A percentile compares a stretch with the other conserved stretches of the same genome.
Evolutionary conservation across 495 filamentous ascomycete genomes (phyloP).

Genomic region (Hypomontagnella monticulosa): DNA sequence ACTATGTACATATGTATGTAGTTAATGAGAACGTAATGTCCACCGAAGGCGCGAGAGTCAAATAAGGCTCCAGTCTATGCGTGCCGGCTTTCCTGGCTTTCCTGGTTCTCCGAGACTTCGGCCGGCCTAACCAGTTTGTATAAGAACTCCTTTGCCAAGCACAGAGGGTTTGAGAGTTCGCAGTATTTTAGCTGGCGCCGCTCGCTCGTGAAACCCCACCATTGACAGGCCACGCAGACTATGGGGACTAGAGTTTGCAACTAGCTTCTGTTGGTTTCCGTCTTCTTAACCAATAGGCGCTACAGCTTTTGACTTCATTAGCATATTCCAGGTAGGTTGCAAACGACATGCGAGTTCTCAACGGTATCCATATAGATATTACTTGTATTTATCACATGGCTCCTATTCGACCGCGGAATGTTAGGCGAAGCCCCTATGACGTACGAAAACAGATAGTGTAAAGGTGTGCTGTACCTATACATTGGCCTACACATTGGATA

Average conservation of each 20-base stretch:
- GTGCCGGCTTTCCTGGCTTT: no score
- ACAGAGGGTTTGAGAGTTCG: conserved; percentile 20
- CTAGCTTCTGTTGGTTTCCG: neutral
- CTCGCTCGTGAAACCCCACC: conserved; percentile 21
- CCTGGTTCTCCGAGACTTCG: conserved; percentile 11
- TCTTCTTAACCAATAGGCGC: neutral
- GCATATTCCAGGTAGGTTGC: conserved; percentile 9
- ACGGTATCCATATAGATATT: conserved; percentile 25
- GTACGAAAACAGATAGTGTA: conserved; percentile 23
- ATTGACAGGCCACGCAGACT: conserved; percentile 8
- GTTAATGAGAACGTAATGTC: no score
- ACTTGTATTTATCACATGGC: conserved; percentile 16
- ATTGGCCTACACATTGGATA: neutral
- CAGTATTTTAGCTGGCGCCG: conserved; percentile 31
- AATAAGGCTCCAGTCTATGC: conserved; percentile 7
- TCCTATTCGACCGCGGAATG: conserved; percentile 31
- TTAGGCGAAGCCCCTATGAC: conserved; percentile 33
- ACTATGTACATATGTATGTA: no score
- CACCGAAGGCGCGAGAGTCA: neutral
- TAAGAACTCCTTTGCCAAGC: conserved; percentile 4
- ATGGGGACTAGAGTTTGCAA: neutral
- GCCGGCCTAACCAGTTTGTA: conserved; percentile 5
- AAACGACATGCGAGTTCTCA: conserved; percentile 10
- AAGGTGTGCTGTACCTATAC: neutral
- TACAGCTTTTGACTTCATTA: conserved; percentile 9